phyloP scores from a whole-genome alignment of 768 basidiomycete genomes.

The Agaricus blazei region DNA sequence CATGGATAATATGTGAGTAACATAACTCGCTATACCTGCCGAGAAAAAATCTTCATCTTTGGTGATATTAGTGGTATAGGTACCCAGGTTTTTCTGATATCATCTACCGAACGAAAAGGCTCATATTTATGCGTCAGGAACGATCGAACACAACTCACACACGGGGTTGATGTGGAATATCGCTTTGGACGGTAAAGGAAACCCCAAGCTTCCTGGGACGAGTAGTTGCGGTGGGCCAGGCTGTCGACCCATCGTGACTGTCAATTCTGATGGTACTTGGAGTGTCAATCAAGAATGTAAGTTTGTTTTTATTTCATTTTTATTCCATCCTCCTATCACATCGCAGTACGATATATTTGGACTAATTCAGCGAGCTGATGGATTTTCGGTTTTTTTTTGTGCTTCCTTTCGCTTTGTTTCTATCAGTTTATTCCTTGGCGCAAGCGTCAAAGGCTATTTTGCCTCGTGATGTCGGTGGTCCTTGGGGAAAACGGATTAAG shows the following conservation, averaged over 20 bases:
- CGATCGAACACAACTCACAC: constrained; percentile 33
- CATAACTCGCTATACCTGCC: background rate
- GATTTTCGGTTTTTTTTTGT: constrained; percentile 14
- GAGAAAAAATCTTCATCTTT: too few relatives aligned
- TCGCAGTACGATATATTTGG: too few relatives aligned
- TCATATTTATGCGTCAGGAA: constrained; percentile 20
- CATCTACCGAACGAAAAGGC: background rate
- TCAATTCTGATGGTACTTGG: constrained; percentile 57
- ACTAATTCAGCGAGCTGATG: too few relatives aligned
- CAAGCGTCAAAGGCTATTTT: constrained; percentile 68
- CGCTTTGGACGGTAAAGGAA: constrained; percentile 52
- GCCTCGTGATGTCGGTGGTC: constrained; percentile 60
- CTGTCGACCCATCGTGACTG: constrained; percentile 59
- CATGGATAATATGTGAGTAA: constrained; percentile 52
- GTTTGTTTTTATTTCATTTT: constrained; percentile 16
- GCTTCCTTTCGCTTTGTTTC: background rate
- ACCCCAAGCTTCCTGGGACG: constrained; percentile 56
- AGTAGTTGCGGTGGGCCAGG: constrained; percentile 52
- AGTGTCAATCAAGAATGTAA: constrained; percentile 67
- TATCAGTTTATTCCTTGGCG: constrained; percentile 58
- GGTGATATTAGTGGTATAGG: constrained; percentile 17
- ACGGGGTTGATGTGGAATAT: constrained; percentile 69
- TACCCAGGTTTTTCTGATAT: constrained; percentile 1
- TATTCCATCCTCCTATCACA: background rate
- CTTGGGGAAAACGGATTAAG: constrained; percentile 59